Base-by-base conservation (phyloP, 2,329 filamentous ascomycete genomes). In the Dothideomycetes sp. region DNA sequence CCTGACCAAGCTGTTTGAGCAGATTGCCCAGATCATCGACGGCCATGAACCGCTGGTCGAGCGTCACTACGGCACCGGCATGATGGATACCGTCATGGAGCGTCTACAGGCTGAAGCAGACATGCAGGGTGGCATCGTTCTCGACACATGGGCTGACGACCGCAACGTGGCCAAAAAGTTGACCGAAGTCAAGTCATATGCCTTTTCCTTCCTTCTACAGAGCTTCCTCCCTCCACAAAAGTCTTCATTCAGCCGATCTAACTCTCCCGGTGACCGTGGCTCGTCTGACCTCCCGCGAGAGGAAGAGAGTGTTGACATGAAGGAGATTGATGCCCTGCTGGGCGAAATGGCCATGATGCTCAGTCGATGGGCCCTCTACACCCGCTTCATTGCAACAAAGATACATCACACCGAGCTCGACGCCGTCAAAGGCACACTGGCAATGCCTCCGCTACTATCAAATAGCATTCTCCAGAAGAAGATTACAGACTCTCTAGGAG, bases 111-210 rank as follows among this genome's bases (percentile, higher is more conserved):
- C 88, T 53, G 91, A 98, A 63, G 91, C 87, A 2, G 91, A 98
- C 61, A 81, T 94, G 1, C 91, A 98, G 63, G 91, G 88, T 15
- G 91, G 91, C 47, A 94, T 96, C 49, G 80, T 98, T 43, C 68
- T 98, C 38, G 91, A 98, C 57, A 91, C 88, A 0, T 98, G 91
- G 87, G 81, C 79, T 40, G 91, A 98, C 48, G 89, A 96, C 55
- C 75, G 87, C 43, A 75, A 70, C 44, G 77, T 98, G 35, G 84
- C 89, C 55, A 77, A 89, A 51, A 85, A 82, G 55, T 68, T 98
- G 45, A 96, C 84, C 3, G 91, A 98, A 54, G 85, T 94, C 60
- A 96, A 93, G 64, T 94, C 88, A 40, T 98, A 98, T 56, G 88
- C 91, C 1, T 98, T 94, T 59, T 94, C 88, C 0, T 98, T 98